phyloP scores from a whole-genome alignment of 495 filamentous ascomycete species.

The Aspergillus wentii region DNA sequence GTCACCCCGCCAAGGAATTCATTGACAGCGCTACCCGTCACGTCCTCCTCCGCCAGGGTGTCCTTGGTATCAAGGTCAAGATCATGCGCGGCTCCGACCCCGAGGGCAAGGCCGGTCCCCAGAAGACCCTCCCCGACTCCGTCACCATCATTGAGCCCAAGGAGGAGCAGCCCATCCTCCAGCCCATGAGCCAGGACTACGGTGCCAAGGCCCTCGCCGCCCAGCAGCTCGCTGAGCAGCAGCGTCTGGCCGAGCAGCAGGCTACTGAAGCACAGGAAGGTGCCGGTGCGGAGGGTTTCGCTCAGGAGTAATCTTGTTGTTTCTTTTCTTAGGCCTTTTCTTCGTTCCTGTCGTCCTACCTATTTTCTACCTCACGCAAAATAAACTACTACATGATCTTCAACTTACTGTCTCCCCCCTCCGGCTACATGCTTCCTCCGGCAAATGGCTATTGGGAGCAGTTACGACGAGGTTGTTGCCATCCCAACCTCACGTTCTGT shows the following conservation, averaged over 20 bases:
- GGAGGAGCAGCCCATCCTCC: slow-evolving; percentile 90
- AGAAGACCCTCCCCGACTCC: slow-evolving; percentile 94
- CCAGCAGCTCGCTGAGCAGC: slow-evolving; percentile 76
- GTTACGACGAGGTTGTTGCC: too few relatives aligned
- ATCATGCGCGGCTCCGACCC: slow-evolving; percentile 99
- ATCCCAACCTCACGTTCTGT: too few relatives aligned
- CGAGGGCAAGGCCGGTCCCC: slow-evolving; percentile 95
- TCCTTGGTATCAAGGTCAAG: slow-evolving; percentile 99
- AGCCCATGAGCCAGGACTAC: slow-evolving; percentile 96
- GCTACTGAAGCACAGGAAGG: slow-evolving; percentile 43
- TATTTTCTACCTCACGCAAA: slow-evolving; percentile 40
- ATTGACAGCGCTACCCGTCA: slow-evolving; percentile 97
- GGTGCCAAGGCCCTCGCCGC: slow-evolving; percentile 91
- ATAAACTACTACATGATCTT: slow-evolving; percentile 38
- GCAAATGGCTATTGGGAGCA: too few relatives aligned
- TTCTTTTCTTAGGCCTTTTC: slow-evolving; percentile 23
- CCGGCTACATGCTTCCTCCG: too few relatives aligned
- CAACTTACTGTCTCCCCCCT: slow-evolving; percentile 6
- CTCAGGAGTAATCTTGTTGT: slow-evolving; percentile 42
- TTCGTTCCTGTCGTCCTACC: slow-evolving; percentile 33
- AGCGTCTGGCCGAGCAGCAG: slow-evolving; percentile 58
- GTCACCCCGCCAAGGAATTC: slow-evolving; percentile 98
- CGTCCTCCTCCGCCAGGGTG: slow-evolving; percentile 98
- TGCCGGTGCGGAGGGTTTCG: slow-evolving; percentile 35
- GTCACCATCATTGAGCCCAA: slow-evolving; percentile 99